Base-by-base conservation (phyloP, 805 yeast species). In the Wickerhamomyces chaumierensis region DNA sequence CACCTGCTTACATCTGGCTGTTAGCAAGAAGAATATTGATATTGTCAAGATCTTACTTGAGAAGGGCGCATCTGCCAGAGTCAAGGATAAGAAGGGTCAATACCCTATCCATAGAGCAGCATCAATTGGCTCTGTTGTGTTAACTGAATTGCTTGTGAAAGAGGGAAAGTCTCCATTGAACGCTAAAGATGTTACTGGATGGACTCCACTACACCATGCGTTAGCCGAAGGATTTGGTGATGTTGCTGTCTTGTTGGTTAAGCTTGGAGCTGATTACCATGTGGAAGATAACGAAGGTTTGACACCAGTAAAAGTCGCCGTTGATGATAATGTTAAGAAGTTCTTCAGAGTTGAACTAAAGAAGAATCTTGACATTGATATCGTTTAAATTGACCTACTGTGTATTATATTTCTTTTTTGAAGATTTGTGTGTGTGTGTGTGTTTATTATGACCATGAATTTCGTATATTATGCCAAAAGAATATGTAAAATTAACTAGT, bases 131-230 rank as follows among this genome's bases (percentile, higher is more conserved):
- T 70, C 79, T 3, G 53, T 63, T 19, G 71, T 71, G 5, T 55
- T 86, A 21, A 73, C 80, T 14, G 64, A 70, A 34, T 51, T 73
- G 21, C 60, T 88, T 29, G 66, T 73, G 4, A 61, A 64, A 34
- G 59, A 68, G 5, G 73, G 71, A 3, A 71, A 70, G 35, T 73
- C 80, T 1, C 81, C 83, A 8, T 55, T 87, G 18, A 82, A 86
- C 49, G 67, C 78, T 3, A 70, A 71, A 31, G 96, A 88, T 52
- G 46, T 47, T 12, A 68, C 69, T 38, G 92, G 94, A 0, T 85
- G 92, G 87, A 81, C 94, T 0, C 78, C 95, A 1, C 56, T 90
- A 42, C 95, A 85, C 56, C 94, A 85, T 58, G 95, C 96, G 0
- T 60, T 81, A 40, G 86, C 95, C 0, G 97, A 88, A 58, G 96